Evolutionary conservation across 1,139 yeast species (phyloP).

Genomic region (Saccharomyces hybrid): DNA sequence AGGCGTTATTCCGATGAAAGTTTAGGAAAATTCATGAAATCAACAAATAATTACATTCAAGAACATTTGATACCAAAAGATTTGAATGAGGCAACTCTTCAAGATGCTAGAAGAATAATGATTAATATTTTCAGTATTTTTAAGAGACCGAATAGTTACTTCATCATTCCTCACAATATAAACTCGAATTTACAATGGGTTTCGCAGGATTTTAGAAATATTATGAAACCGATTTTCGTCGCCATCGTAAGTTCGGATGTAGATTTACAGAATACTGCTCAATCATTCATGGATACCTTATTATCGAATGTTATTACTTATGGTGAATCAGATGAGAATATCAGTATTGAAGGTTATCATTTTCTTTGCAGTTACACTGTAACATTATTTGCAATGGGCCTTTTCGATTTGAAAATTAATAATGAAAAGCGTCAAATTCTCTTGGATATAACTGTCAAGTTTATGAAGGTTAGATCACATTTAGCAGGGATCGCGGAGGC

Average conservation of each 20-base stretch:
- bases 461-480: slow-evolving; percentile 20
- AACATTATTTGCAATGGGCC: slow-evolving; percentile 21
- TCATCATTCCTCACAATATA: slow-evolving; percentile 19
- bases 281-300: slow-evolving; percentile 16
- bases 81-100: slow-evolving; percentile 8
- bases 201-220: slow-evolving; percentile 13
- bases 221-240: slow-evolving; percentile 15
- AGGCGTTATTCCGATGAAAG: slow-evolving; percentile 12
- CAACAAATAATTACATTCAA: background rate
- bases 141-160: slow-evolving; percentile 21
- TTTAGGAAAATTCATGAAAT: slow-evolving; percentile 3
- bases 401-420: slow-evolving; percentile 22
- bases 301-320: slow-evolving; percentile 18
- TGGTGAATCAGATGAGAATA: slow-evolving; percentile 12
- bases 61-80: slow-evolving; percentile 2
- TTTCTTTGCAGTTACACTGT: slow-evolving; percentile 19
- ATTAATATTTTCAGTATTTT: slow-evolving; percentile 27
- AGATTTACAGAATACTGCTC: slow-evolving; percentile 1
- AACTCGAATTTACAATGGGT: slow-evolving; percentile 19
- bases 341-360: slow-evolving; percentile 18
- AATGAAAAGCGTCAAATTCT: slow-evolving; percentile 20
- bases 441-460: slow-evolving; percentile 19
- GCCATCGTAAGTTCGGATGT: slow-evolving; percentile 11
- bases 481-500: slow-evolving; percentile 15
- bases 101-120: slow-evolving; percentile 22